Evolutionary conservation across 2,329 filamentous ascomycete species (phyloP).

Genomic region (Phyllosticta citriasiana): DNA sequence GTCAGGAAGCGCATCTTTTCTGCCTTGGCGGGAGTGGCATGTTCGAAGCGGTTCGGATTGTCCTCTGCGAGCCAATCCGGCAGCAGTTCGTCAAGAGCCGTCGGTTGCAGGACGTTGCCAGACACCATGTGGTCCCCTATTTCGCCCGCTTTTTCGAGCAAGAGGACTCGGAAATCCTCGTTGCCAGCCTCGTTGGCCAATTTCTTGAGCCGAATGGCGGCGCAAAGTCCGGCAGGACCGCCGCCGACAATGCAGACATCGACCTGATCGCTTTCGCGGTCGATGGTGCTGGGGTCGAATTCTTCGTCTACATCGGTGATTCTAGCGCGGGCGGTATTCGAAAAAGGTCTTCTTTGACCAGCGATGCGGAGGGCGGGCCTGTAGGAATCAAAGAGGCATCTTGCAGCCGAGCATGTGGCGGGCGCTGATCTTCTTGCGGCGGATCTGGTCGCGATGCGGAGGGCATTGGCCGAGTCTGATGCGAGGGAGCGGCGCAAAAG

Average conservation of each 20-base stretch:
- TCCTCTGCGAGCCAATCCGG: constrained; percentile 87
- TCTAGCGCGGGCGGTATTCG: constrained; percentile 21
- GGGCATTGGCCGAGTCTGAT: not conserved
- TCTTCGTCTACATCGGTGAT: constrained; percentile 30
- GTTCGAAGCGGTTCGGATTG: constrained; percentile 79
- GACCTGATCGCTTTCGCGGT: constrained; percentile 85
- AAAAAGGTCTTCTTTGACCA: constrained; percentile 28
- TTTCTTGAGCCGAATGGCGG: constrained; percentile 91
- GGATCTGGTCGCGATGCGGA: not conserved
- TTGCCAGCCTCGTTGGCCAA: constrained; percentile 89
- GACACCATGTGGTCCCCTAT: constrained; percentile 91
- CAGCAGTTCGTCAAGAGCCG: constrained; percentile 77
- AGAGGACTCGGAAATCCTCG: constrained; percentile 85
- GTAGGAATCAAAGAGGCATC: constrained; percentile 10
- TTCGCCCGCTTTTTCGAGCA: constrained; percentile 93
- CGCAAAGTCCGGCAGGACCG: constrained; percentile 85
- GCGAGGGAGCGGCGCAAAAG: constrained; percentile 5
- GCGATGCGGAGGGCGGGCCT: constrained; percentile 26
- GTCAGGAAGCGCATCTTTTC: constrained; percentile 95
- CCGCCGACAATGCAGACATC: constrained; percentile 96
- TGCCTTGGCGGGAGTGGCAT: constrained; percentile 69
- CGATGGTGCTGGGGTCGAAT: constrained; percentile 45
- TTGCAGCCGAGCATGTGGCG: not conserved
- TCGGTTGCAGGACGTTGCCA: constrained; percentile 87
- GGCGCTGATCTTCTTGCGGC: not conserved